phyloP scores from a whole-genome alignment of 2,329 filamentous ascomycete genomes.

The Cercospora sp. region DNA sequence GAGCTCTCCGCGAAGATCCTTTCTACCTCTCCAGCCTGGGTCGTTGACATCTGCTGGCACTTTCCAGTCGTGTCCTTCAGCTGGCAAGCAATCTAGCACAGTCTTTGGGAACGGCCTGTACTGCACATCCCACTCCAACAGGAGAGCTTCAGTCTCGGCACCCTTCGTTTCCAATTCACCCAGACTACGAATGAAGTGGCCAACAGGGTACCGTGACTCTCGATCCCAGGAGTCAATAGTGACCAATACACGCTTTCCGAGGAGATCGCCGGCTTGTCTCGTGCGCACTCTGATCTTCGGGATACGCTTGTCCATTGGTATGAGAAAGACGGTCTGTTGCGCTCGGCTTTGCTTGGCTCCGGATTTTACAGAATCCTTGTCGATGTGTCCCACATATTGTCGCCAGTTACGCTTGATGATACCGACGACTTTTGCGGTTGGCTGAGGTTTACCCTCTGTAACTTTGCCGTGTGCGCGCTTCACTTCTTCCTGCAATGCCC shows the following conservation, averaged over 20 bases:
- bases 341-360: constrained; percentile 73
- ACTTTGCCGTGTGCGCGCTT: constrained; percentile 77
- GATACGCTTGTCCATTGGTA: constrained; percentile 97
- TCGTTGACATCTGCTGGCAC: constrained; percentile 79
- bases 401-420: constrained; percentile 95
- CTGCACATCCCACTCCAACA: constrained; percentile 95
- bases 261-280: constrained; percentile 80
- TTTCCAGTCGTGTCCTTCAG: constrained; percentile 90
- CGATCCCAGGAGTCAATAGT: constrained; percentile 95
- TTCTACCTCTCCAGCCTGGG: constrained; percentile 80
- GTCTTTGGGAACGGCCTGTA: constrained; percentile 96
- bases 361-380: constrained; percentile 77
- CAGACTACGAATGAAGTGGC: constrained; percentile 89
- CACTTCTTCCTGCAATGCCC: constrained; percentile 86
- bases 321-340: constrained; percentile 89
- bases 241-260: constrained; percentile 88
- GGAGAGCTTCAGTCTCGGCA: constrained; percentile 92
- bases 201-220: constrained; percentile 86
- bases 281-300: constrained; percentile 94
- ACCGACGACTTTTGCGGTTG: constrained; percentile 88
- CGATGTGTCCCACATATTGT: constrained; percentile 95
- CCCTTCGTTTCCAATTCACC: constrained; percentile 94
- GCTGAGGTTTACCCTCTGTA: constrained; percentile 76
- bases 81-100: constrained; percentile 87
- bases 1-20: constrained; percentile 79